These are phyloP conservation scores for Metschnikowia reukaufii DNA, from an alignment of 805 yeast species.

Conservation along the genomic window DNA sequence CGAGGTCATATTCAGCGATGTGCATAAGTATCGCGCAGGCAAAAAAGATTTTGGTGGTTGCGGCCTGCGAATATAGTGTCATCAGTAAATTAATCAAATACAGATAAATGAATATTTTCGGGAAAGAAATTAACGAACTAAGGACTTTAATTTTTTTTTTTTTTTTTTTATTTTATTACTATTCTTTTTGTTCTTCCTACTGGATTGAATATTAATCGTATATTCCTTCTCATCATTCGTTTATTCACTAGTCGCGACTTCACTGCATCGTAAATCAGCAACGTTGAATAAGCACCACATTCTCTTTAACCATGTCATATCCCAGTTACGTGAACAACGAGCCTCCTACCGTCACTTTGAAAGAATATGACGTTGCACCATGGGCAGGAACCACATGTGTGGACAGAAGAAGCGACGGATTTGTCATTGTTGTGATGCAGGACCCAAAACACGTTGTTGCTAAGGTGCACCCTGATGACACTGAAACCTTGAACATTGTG, in stretches of 20 bases:
- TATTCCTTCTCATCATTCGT: background rate
- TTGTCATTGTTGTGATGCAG: conserved; percentile 48
- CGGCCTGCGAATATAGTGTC: too few species aligned
- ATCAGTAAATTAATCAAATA: too few species aligned
- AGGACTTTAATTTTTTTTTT: too few species aligned
- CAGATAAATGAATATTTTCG: too few species aligned
- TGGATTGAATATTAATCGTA: too few species aligned
- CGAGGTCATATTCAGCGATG: background rate
- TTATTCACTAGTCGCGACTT: background rate
- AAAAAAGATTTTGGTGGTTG: too few species aligned
- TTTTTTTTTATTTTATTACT: too few species aligned
- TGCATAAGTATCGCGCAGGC: background rate
- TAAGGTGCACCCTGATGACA: conserved; percentile 36
- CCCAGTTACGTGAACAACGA: conserved; percentile 46
- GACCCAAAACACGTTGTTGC: conserved; percentile 47
- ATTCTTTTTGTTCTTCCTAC: too few species aligned
- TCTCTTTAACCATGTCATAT: conserved; percentile 22
- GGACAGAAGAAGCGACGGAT: conserved; percentile 36
- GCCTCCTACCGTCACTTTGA: conserved; percentile 48
- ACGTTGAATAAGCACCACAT: background rate
- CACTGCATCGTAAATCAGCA: background rate
- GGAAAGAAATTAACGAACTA: too few species aligned
- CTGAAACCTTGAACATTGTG: conserved; percentile 41
- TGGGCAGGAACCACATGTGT: conserved; percentile 55
- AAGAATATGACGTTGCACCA: conserved; percentile 49